These are phyloP conservation scores for Colletotrichum cuscutae DNA, from an alignment of 2,329 filamentous ascomycete genomes.

Conservation along the genomic window DNA sequence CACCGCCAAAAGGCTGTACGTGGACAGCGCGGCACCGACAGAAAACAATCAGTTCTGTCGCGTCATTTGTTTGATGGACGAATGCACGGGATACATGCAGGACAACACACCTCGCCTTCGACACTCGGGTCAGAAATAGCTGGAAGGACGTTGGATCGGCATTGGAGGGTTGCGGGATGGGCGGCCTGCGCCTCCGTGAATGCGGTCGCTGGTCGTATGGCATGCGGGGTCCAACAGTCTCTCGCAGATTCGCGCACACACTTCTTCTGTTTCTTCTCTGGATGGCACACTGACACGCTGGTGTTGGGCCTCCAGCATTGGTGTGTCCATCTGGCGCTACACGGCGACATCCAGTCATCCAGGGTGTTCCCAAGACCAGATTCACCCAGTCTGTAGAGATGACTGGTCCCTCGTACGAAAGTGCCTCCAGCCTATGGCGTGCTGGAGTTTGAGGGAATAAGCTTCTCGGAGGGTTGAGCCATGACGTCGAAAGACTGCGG, in stretches of 20 bases:
- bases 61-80: not conserved
- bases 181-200: conserved; percentile 5
- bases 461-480: conserved; percentile 21
- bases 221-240: conserved; percentile 7
- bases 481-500: conserved; percentile 24
- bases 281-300: not conserved
- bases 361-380: not conserved
- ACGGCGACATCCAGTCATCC: not conserved
- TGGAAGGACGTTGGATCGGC: conserved; percentile 12
- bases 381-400: not conserved
- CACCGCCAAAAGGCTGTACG: conserved; percentile 3
- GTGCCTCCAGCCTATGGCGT: conserved; percentile 16
- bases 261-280: no score
- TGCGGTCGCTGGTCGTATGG: conserved; percentile 1
- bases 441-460: conserved; percentile 26
- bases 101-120: conserved; percentile 5
- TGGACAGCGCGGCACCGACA: not conserved
- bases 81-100: not conserved
- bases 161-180: not conserved
- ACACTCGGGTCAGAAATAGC: not conserved
- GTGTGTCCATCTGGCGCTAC: not conserved
- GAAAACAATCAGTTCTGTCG: not conserved
- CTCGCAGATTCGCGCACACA: not conserved
- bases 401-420: not conserved
- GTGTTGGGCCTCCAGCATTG: conserved; percentile 19